Evolutionary conservation across 768 basidiomycete species (phyloP).

Genomic region (Russula abietina): DNA sequence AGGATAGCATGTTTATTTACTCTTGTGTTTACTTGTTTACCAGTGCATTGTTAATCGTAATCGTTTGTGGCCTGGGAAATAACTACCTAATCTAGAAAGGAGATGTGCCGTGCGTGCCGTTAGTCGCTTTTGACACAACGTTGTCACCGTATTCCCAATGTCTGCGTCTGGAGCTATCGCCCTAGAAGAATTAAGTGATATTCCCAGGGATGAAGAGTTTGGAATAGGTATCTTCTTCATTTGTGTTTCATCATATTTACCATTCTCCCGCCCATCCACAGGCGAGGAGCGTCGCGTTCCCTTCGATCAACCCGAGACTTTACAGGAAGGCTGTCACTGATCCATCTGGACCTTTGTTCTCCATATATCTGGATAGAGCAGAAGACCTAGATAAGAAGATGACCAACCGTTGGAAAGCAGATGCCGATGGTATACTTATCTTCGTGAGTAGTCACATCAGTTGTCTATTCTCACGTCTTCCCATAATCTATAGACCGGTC

Average conservation of each 20-base stretch:
- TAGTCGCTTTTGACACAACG: background rate
- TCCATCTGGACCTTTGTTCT: constrained; percentile 4
- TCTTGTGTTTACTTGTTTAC: no score
- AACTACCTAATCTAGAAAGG: no score
- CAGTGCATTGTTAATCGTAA: no score
- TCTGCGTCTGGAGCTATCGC: background rate
- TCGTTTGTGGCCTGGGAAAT: background rate
- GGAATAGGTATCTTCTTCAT: background rate
- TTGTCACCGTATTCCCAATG: background rate
- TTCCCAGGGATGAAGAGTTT: background rate
- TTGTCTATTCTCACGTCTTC: background rate
- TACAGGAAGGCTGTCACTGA: constrained; percentile 1
- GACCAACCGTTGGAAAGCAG: constrained; percentile 6
- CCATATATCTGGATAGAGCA: constrained; percentile 9
- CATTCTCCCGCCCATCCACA: background rate
- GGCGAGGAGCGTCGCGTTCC: background rate
- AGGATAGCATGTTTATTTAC: no score
- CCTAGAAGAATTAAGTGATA: background rate
- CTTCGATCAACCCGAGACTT: background rate
- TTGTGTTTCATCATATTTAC: background rate
- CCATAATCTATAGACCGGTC: background rate
- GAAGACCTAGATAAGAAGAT: background rate
- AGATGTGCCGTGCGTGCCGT: no score
- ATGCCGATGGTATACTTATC: constrained; percentile 12
- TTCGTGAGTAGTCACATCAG: background rate